Evolutionary conservation across 2,329 filamentous ascomycete species (phyloP).

Genomic region (Onygenales sp.): DNA sequence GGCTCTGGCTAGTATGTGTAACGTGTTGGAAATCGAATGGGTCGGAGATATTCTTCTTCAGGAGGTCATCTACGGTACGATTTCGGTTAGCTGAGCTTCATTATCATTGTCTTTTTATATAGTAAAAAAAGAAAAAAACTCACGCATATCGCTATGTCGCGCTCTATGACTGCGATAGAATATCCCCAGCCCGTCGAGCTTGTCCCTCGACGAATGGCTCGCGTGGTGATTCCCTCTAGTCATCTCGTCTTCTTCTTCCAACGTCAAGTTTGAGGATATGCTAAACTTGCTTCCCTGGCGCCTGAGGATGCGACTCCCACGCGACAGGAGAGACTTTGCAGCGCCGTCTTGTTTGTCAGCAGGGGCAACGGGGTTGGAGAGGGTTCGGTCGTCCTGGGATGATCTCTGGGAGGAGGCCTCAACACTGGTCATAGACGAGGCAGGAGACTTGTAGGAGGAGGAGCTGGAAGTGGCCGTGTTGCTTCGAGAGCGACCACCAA

Average conservation of each 20-base stretch:
- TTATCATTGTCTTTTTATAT: neutral
- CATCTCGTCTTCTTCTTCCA: slow-evolving; percentile 32
- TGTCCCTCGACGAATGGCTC: slow-evolving; percentile 13
- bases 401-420: slow-evolving; percentile 22
- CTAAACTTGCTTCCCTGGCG: slow-evolving; percentile 39
- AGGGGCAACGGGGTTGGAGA: slow-evolving; percentile 18
- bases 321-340: slow-evolving; percentile 32
- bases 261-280: slow-evolving; percentile 25
- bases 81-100: neutral
- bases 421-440: slow-evolving; percentile 31
- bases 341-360: slow-evolving; percentile 26
- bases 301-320: slow-evolving; percentile 37
- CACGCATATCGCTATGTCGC: slow-evolving; percentile 26
- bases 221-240: slow-evolving; percentile 13
- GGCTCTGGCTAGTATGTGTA: slow-evolving; percentile 47
- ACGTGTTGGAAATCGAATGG: slow-evolving; percentile 58
- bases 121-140: slow-evolving; percentile 13
- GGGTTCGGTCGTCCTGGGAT: slow-evolving; percentile 24
- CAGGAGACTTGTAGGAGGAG: slow-evolving; percentile 37
- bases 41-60: slow-evolving; percentile 47
- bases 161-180: slow-evolving; percentile 24
- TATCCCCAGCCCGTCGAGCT: slow-evolving; percentile 22
- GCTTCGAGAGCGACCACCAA: slow-evolving; percentile 30
- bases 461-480: slow-evolving; percentile 43
- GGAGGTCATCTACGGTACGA: slow-evolving; percentile 23